Evolutionary conservation across 2,329 filamentous ascomycete species (phyloP), one percentile per base, ranked within the genome.

Genomic region (Thielaviopsis ethacetica): DNA sequence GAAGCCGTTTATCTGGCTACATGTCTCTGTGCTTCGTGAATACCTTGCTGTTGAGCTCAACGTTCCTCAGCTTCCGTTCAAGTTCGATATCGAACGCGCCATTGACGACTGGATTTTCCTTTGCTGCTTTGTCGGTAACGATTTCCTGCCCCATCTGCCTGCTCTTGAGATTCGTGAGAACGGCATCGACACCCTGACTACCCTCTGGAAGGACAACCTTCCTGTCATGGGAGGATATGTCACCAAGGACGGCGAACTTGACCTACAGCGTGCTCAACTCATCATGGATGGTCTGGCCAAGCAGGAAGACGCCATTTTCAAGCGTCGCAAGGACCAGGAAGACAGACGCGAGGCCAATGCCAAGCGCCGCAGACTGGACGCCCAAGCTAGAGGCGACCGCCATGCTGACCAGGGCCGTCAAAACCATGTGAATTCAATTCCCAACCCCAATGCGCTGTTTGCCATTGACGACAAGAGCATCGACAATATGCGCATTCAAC

Each of bases 21-120:
- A 97, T 71, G 91, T 98, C 59, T 85, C 88, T 26, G 79, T 96
- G 56, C 74, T 98, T 59, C 82, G 93, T 66, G 93, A 98, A 72
- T 98, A 98, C 69, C 78, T 98, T 58, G 90, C 86, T 60, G 85
- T 88, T 56, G 93, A 98, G 71, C 82, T 98, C 66, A 80, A 86
- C 66, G 84, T 96, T 38, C 85, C 88, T 19, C 80, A 83, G 59
- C 81, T 95, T 64, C 84, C 85, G 1, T 97, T 97, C 72, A 81
- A 82, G 58, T 97, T 95, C 71, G 90, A 98, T 68, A 77, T 98
- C 52, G 93, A 98, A 71, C 84, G 93, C 64, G 91, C 91, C 26
- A 81, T 97, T 61, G 93, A 97, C 71, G 91, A 97, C 69, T 97
- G 91, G 93, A 89, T 97, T 15, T 97, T 97, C 70, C 93, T 97